Evolutionary conservation across 495 filamentous ascomycete genomes (phyloP), one percentile per base, ranked within the genome.

Genomic region (Penicillium longicatenatum): DNA sequence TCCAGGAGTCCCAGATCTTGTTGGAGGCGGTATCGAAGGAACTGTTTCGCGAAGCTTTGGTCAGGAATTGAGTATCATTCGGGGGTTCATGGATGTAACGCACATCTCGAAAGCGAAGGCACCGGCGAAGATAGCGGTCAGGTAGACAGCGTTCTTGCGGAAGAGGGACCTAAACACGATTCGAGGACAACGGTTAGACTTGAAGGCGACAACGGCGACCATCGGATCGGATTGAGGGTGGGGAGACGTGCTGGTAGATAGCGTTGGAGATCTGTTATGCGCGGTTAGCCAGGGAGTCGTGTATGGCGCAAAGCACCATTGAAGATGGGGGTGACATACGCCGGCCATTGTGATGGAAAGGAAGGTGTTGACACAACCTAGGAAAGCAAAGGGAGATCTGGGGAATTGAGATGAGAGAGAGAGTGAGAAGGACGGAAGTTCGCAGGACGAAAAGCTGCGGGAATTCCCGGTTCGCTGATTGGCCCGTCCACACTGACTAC

Each of bases 31-130:
- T 82, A 70, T 97, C 87, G 73, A 88, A 98, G 63, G 77, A 79
- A 69, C 95, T 98, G 64, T 63, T 61, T 55, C 47, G 59, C 46
- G 55, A 62, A 35, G 35, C 11, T 22, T 48, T 54, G 51, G 58
- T 64, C 55, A 63, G 59, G 56, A 14, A 22, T 57, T 31, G 22
- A 50, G 50, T 57, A 48, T 26, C 33, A 24, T 43, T 45, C 39
- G 33, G 48, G 45, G 53, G 50, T 33, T 21, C 33, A 30, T 14
- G 59, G 24, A 56, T 58, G 54, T 66, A 42, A 78, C 90, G 55
- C 82, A 99, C 95, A 98, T 82, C 80, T 98, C 90, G 69, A 96
- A 93, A 51, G 82, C 90, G 72, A 99, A 99, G 56, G 92, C 95
- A 52, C 84, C 79, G 59, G 76, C 82, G 75, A 99, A 98, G 66